A percentile compares a stretch with the other conserved stretches of the same genome.
phyloP scores from a whole-genome alignment of 2,329 filamentous ascomycete genomes.

The Monosporascus cannonballus region DNA sequence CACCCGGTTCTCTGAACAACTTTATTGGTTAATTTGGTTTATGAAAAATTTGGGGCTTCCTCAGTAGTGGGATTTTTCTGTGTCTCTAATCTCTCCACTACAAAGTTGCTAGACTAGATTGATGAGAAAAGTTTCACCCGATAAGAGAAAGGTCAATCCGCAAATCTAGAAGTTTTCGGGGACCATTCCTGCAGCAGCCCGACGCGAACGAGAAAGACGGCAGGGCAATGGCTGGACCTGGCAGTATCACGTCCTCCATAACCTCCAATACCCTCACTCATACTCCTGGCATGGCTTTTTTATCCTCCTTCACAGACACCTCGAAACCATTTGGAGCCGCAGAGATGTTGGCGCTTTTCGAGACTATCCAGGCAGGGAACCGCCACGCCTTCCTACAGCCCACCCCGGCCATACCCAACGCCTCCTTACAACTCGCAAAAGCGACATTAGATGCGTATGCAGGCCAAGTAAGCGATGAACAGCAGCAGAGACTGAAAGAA shows the following conservation, averaged over 20 bases:
- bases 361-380: slow-evolving; percentile 50
- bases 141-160: background rate
- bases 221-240: slow-evolving; percentile 27
- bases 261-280: slow-evolving; percentile 59
- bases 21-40: background rate
- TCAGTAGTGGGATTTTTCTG: slow-evolving; percentile 2
- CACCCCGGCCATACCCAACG: slow-evolving; percentile 55
- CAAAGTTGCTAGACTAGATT: background rate
- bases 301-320: slow-evolving; percentile 29
- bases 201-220: background rate
- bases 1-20: too few species aligned
- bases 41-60: background rate
- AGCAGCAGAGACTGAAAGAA: slow-evolving; percentile 62
- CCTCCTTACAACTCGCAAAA: slow-evolving; percentile 72
- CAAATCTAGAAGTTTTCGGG: background rate
- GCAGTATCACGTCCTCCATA: slow-evolving; percentile 52
- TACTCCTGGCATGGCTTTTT: slow-evolving; percentile 36
- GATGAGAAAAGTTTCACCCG: background rate
- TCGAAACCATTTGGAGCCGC: slow-evolving; percentile 26
- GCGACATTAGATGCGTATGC: slow-evolving; percentile 74
- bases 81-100: slow-evolving; percentile 5
- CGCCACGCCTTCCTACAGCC: slow-evolving; percentile 77
- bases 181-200: background rate
- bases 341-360: slow-evolving; percentile 45
- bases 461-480: slow-evolving; percentile 64